Evolutionary conservation across 768 basidiomycete genomes (phyloP), one percentile per base, ranked within the genome.

Genomic region (Boletales sp.): DNA sequence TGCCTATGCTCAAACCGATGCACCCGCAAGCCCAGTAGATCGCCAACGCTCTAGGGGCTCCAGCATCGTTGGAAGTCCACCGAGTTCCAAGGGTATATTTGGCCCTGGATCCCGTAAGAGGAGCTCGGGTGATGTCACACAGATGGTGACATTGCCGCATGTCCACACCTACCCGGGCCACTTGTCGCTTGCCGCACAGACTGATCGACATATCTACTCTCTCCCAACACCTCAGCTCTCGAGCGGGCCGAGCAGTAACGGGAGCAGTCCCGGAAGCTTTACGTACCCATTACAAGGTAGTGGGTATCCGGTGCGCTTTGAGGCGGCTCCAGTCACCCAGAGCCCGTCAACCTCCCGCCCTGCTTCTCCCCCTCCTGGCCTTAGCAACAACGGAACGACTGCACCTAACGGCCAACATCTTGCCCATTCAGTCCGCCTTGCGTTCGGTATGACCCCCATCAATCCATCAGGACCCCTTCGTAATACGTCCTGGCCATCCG

Each of bases 381-480:
- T 39, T 39, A 37, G 37, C 54, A 65, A 47, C 61, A 66, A 61
- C 45, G 65, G 61, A 35, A 36, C 55, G 42, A 43, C 51, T 48
- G 11, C 63, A 19, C 57, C 65, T 27, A 72, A 71, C 35, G 79
- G 83, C 51, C 78, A 81, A 51, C 83, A 88, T 61, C 79, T 94
- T 34, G 90, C 88, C 5, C 87, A 90, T 61, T 89, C 86, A 1
- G 86, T 95, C 19, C 83, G 89, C 35, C 75, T 85, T 30, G 93
- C 92, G 42, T 97, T 97, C 56, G 90, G 88, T 4, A 94, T 94
- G 89, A 93, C 92, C 7, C 90, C 90, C 0, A 90, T 92, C 35
- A 78, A 78, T 45, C 52, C 62, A 17, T 51, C 56, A 8, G 59
- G 54, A 27, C 55, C 64, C 4, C 68, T 72, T 35, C 67, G 69